Base-by-base conservation (phyloP, 2,329 filamentous ascomycete genomes). In the Xylogone sp. region DNA sequence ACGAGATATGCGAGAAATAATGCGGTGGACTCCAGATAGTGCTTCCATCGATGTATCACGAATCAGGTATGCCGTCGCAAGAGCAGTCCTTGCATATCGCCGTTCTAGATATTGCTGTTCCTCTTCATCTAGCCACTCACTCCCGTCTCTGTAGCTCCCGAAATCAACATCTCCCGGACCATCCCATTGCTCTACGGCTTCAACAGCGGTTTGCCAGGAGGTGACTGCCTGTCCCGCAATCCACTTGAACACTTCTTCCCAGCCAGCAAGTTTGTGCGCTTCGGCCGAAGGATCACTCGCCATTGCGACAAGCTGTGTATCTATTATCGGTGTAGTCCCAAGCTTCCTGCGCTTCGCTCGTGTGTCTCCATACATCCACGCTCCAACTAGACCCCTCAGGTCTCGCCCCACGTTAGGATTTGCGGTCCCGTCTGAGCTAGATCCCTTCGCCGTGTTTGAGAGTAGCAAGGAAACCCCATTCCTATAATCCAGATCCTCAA, bases 161-260 rank as follows among this genome's bases (percentile, higher is more conserved):
- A 90, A 65, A 57, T 91, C 85, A 45, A 86, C 76, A 62, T 92
- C 88, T 6, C 73, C 73, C 0, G 87, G 86, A 0, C 88, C 88
- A 59, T 86, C 82, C 88, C 88, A 93, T 56, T 87, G 79, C 54
- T 84, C 78, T 29, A 91, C 72, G 7, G 79, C 83, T 46, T 76
- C 75, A 27, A 84, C 74, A n/a, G 82, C 79, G n/a, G 83, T 71
- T 21, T 68, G 71, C 76, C 89, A 87, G 16, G 82, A 78, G 19
- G 72, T 73, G 3, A 74, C 72, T 1, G 87, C 83, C 54, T 83
- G 80, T 2, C 70, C 63, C 13, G 79, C 73, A 39, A 93, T 74
- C 87, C 87, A 92, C 50, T 78, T 73, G 48, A 88, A 81, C 3
- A 86, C 74, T 56, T 80, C 75, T 55, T 89, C 83, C 87, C 87